phyloP scores from a whole-genome alignment of 129 eudicot genomes.

The Mikania micrantha region DNA sequence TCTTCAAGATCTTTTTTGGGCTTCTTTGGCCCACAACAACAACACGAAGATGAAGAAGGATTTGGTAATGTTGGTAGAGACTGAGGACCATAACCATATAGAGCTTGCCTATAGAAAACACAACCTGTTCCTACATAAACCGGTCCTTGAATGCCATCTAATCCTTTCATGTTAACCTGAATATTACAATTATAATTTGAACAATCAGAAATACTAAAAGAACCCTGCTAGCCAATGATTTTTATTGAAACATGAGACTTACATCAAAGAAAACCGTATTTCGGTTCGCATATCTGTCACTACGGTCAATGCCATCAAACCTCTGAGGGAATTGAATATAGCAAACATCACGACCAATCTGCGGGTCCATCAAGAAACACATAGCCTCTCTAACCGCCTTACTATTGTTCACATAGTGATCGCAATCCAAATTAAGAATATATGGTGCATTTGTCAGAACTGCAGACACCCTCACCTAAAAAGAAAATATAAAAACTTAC shows the following conservation, averaged over 20 bases:
- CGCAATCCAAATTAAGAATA: conserved; percentile 97
- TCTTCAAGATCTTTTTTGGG: conserved; percentile 72
- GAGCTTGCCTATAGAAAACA: conserved; percentile 90
- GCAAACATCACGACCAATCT: conserved; percentile 74
- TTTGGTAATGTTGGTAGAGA: conserved; percentile 55
- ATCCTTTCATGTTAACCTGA: conserved; percentile 98
- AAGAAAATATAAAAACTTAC: neutral
- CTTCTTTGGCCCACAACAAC: conserved; percentile 79
- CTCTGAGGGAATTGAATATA: conserved; percentile 98
- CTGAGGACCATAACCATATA: conserved; percentile 93
- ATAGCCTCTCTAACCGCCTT: conserved; percentile 98
- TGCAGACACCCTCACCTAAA: conserved; percentile 95
- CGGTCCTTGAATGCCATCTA: conserved; percentile 99
- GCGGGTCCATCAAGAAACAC: conserved; percentile 99
- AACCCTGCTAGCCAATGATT: neutral
- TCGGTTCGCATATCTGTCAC: conserved; percentile 95
- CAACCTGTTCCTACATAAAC: conserved; percentile 99
- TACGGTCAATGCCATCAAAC: conserved; percentile 92
- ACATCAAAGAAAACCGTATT: conserved; percentile 98
- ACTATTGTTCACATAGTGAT: conserved; percentile 96
- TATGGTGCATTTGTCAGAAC: conserved; percentile 93
- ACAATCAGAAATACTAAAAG: neutral
- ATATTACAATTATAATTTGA: neutral
- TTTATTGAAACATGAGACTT: conserved; percentile 20
- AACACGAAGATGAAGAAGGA: conserved; percentile 61